These are phyloP conservation scores for Wickerhamomyces sydowiorum DNA, from an alignment of 805 yeast species.

Conservation along the genomic window DNA sequence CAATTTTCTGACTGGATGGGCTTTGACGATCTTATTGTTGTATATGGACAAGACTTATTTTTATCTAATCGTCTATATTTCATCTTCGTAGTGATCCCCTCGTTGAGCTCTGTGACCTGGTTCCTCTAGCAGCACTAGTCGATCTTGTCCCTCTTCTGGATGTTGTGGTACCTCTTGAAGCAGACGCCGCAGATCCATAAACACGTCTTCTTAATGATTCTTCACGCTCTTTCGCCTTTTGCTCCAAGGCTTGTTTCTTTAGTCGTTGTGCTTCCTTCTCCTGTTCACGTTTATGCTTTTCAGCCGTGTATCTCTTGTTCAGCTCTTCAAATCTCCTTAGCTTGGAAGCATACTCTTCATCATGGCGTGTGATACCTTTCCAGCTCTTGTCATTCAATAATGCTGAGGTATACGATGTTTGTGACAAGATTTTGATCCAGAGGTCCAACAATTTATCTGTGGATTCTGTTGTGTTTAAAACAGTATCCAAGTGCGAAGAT, in stretches of 20 bases:
- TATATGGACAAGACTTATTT: too few relatives aligned
- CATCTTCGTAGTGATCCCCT: too few relatives aligned
- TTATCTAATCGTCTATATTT: not conserved
- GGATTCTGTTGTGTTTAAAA: conserved; percentile 33
- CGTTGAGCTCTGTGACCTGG: too few relatives aligned
- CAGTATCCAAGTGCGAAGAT: conserved; percentile 9
- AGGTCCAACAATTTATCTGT: conserved; percentile 47
- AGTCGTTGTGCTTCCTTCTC: conserved; percentile 16
- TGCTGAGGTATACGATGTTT: conserved; percentile 48
- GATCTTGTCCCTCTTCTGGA: not conserved
- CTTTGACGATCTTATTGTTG: too few relatives aligned
- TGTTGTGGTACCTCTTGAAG: not conserved
- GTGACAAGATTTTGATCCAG: conserved; percentile 59
- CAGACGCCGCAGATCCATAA: conserved; percentile 13
- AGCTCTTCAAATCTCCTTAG: conserved; percentile 23
- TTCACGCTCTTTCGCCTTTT: conserved; percentile 19
- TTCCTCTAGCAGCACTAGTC: not conserved
- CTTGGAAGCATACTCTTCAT: conserved; percentile 18
- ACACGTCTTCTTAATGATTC: conserved; percentile 23
- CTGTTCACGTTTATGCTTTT: conserved; percentile 20
- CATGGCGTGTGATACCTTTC: conserved; percentile 27
- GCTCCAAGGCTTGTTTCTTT: conserved; percentile 13
- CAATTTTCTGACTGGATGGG: too few relatives aligned
- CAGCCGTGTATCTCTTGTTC: conserved; percentile 19
- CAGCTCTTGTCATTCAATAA: conserved; percentile 38